Evolutionary conservation across 768 basidiomycete genomes (phyloP).

Genomic region (Pleurotus citrinopileatus): DNA sequence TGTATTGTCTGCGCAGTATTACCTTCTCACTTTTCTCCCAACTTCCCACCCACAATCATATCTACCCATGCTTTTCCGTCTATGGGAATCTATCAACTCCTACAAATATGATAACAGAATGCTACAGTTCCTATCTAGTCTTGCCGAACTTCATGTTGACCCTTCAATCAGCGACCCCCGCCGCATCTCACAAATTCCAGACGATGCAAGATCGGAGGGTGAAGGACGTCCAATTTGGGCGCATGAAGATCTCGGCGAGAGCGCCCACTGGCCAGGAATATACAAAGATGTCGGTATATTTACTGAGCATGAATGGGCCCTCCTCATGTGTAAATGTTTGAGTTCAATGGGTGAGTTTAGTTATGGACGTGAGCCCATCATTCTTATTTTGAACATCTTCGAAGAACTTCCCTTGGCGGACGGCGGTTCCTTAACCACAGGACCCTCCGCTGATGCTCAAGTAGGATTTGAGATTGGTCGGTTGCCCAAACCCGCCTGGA

Average conservation of each 20-base stretch:
- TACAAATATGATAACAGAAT: slow-evolving; percentile 89
- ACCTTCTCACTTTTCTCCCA: slow-evolving; percentile 83
- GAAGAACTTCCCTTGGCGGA: slow-evolving; percentile 73
- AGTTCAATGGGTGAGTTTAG: slow-evolving; percentile 67
- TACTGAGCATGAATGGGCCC: slow-evolving; percentile 78
- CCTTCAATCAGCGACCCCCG: slow-evolving; percentile 75
- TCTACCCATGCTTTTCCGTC: slow-evolving; percentile 76
- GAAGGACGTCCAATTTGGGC: slow-evolving; percentile 60
- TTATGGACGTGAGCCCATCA: slow-evolving; percentile 9
- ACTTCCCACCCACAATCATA: slow-evolving; percentile 83
- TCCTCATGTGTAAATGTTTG: slow-evolving; percentile 87
- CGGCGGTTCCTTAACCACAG: slow-evolving; percentile 71
- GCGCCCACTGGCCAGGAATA: slow-evolving; percentile 63
- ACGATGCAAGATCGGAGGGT: slow-evolving; percentile 63
- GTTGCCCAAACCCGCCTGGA: slow-evolving; percentile 69
- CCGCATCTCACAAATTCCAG: slow-evolving; percentile 60
- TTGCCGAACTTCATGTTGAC: slow-evolving; percentile 80
- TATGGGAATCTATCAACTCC: slow-evolving; percentile 89
- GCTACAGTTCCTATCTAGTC: slow-evolving; percentile 75
- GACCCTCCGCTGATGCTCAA: slow-evolving; percentile 70
- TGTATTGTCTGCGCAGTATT: slow-evolving; percentile 80
- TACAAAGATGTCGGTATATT: slow-evolving; percentile 88
- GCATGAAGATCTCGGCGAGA: slow-evolving; percentile 35
- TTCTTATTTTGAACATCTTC: neutral
- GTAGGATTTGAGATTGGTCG: slow-evolving; percentile 73